phyloP scores from a whole-genome alignment of 371 early-diverging fungal species.

The Rhizomucor miehei region DNA sequence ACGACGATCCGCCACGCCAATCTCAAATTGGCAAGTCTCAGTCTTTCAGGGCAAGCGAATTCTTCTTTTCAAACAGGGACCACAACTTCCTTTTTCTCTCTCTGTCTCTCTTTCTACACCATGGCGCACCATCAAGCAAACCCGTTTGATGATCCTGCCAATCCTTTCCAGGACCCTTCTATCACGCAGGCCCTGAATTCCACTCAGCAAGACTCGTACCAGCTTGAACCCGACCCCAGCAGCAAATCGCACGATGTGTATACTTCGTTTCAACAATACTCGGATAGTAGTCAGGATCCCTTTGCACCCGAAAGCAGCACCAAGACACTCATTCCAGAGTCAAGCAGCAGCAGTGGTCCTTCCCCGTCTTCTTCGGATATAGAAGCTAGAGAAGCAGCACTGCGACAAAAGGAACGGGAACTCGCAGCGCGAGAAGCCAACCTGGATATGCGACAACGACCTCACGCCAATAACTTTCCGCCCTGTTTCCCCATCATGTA shows the following conservation, averaged over 20 bases:
- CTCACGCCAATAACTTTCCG: constrained; percentile 78
- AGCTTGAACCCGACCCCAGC: constrained; percentile 14
- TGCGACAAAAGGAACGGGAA: constrained; percentile 63
- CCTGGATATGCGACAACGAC: constrained; percentile 49
- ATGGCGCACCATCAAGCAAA: constrained; percentile 18
- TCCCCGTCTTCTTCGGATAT: constrained; percentile 6
- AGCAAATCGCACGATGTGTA: constrained; percentile 26
- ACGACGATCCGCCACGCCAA: too few species aligned
- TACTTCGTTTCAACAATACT: constrained; percentile 36
- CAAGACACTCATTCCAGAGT: constrained; percentile 8
- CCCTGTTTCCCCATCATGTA: constrained; percentile 83
- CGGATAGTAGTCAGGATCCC: constrained; percentile 31
- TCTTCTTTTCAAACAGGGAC: too few species aligned
- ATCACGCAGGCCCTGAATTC: constrained; percentile 51
- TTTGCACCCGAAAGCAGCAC: constrained; percentile 16
- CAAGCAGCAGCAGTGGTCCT: constrained; percentile 2
- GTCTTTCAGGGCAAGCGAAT: too few species aligned
- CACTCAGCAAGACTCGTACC: constrained; percentile 23
- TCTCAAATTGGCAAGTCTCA: too few species aligned
- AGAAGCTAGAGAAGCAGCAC: constrained; percentile 54
- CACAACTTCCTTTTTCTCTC: background rate
- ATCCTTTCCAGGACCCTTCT: constrained; percentile 66
- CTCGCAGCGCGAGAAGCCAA: constrained; percentile 66
- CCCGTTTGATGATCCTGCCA: constrained; percentile 56
- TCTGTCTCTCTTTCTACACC: background rate